Evolutionary conservation across 805 yeast species (phyloP), one percentile per base, ranked within the genome.

Genomic region (Teunomyces lycoperdinae): DNA sequence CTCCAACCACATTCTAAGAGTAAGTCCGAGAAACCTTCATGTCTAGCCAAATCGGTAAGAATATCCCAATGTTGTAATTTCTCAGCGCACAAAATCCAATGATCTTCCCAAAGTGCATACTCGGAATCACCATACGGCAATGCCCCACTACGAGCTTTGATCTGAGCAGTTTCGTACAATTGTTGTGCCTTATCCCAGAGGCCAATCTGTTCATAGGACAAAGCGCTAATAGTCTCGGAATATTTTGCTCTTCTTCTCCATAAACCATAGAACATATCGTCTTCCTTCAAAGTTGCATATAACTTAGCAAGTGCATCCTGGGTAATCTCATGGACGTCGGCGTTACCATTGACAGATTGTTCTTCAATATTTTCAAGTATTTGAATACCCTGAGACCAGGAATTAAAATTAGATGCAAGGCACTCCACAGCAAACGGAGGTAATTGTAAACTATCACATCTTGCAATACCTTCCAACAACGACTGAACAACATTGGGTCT

Each of bases 1-100:
- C 99, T 78, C 99, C 99, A 94, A 33, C 98, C 99, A 77, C 99
- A 95, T 65, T 94, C 99, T n/a, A 94, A 73, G 24, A 95, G 70
- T 54, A 94, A 74, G 60, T 94, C 99, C 0, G 97, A 90, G 63
- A 92, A 95, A 0, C 97, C 97, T 73, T 95, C 99, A 61, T 95
- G 98, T 58, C 92, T 90, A 2, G 99, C 97, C 28, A 95, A 74
- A 59, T 94, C 99, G 0, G 99, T 92, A 50, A 94, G 73, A 42
- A 94, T 85, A 61, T 94, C 99, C 99, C 99, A 94, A 55, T 94
- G 97, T 62, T 94, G 99, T 35, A 94, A 73, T 64, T 92, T 92
- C 62, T 94, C 97, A 3, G 99, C 96, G 73, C 99, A 91, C 33
- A 88, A 70, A 48, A 94, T 90, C 99, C 99, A 94, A 60, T 91